phyloP scores from a whole-genome alignment of 352 stramenopile species.

The Phytopythium boreale region DNA sequence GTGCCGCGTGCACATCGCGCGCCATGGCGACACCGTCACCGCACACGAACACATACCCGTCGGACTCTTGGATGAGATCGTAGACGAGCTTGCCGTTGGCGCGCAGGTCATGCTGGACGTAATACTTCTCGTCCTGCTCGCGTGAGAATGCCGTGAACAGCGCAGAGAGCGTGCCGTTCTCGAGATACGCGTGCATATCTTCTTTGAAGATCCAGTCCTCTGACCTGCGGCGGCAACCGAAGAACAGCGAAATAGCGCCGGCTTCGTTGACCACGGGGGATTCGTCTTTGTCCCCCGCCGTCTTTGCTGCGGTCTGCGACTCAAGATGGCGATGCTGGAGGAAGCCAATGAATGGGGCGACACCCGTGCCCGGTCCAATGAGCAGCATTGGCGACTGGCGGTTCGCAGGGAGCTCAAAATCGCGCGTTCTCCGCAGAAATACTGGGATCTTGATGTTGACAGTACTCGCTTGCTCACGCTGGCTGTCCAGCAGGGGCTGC shows the following conservation, averaged over 20 bases:
- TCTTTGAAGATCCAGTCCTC: constrained; percentile 93
- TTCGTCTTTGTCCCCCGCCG: constrained; percentile 19
- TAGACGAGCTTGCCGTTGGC: constrained; percentile 58
- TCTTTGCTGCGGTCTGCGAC: constrained; percentile 7
- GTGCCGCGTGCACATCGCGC: constrained; percentile 90
- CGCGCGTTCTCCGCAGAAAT: constrained; percentile 87
- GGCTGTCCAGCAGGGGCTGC: constrained; percentile 29
- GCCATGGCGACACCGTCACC: constrained; percentile 95
- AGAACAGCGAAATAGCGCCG: constrained; percentile 89
- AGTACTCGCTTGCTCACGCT: not conserved
- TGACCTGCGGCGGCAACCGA: constrained; percentile 86
- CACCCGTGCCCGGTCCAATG: constrained; percentile 94
- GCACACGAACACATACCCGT: constrained; percentile 93
- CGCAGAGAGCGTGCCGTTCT: constrained; percentile 70
- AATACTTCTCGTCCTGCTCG: constrained; percentile 88
- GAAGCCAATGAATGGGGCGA: constrained; percentile 97
- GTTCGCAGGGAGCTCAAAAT: constrained; percentile 88
- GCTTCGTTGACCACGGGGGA: not conserved
- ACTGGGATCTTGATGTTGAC: constrained; percentile 58
- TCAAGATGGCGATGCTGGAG: constrained; percentile 83
- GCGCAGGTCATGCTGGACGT: constrained; percentile 90
- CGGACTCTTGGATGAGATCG: constrained; percentile 70
- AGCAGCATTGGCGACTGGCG: constrained; percentile 90
- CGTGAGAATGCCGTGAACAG: constrained; percentile 92
- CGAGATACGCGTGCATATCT: constrained; percentile 76